Conservation (phyloP, 768 basidiomycete genomes). For the Dioszegia crocea region DNA sequence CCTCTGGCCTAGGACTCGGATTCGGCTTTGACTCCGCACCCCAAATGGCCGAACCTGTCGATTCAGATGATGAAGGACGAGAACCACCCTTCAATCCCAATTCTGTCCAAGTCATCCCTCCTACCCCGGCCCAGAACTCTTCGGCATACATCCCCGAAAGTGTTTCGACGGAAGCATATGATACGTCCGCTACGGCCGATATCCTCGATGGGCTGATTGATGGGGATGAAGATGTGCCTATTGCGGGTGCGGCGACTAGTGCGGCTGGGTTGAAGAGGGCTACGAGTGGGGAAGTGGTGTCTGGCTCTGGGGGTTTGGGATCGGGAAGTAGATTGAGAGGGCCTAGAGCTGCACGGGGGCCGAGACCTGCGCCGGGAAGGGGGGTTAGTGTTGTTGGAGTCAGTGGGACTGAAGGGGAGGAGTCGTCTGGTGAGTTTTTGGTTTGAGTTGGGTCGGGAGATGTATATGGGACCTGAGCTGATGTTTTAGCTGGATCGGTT, state of each 20-base stretch:
- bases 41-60: constrained; percentile 7
- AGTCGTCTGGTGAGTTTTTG: neutral
- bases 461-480: too few relatives aligned
- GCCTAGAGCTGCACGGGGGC: constrained; percentile 40
- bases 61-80: constrained; percentile 14
- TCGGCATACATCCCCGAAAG: neutral
- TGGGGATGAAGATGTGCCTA: constrained; percentile 7
- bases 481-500: constrained; percentile 1
- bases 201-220: constrained; percentile 11
- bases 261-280: constrained; percentile 27
- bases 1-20: neutral
- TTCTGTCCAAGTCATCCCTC: constrained; percentile 18
- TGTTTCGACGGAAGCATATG: neutral
- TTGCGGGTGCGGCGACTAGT: neutral
- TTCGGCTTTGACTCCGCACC: neutral
- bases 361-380: constrained; percentile 32
- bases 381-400: constrained; percentile 5
- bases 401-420: neutral
- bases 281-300: constrained; percentile 26
- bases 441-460: neutral
- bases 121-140: constrained; percentile 15
- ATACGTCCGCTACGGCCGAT: constrained; percentile 19
- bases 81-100: constrained; percentile 4
- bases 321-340: constrained; percentile 22
- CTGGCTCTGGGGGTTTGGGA: neutral